Base-by-base conservation (phyloP, 768 basidiomycete species). In the Podaxis pistillaris region DNA sequence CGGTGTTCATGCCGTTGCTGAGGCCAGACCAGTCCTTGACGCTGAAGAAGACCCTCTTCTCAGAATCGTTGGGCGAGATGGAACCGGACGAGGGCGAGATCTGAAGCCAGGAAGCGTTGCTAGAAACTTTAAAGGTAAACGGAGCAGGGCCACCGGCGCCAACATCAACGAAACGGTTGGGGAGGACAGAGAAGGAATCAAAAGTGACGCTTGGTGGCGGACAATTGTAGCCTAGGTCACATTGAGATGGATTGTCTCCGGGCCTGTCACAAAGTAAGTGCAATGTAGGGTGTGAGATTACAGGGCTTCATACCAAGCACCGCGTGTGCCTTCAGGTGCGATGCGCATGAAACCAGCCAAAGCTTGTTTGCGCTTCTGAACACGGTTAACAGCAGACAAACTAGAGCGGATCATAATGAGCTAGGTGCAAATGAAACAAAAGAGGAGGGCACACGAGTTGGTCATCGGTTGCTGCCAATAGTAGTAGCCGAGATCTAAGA, bases 381-480 rank as follows among this genome's bases (percentile, higher is more conserved):
- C 82, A 41, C 81, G 75, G 55, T 79, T 81, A 41, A 85, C 72
- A 37, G 72, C 69, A 7, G 83, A 83, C 82, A 86, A 85, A n/a
- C 81, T 87, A 64, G 0, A 24, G 33, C 41, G 33, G 36, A n/a
- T 28, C 36, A 62, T 47, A 41, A 40, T 44, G 50, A 22, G 28
- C 6, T 6, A 3, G 28, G 19, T 5, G 15, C 38, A 30, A 22
- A 22, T 12, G 26, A 41, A 22, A 13, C 17, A 41, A 36, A 9
- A 22, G 36, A 46, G 13, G 19, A 13, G 0, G 9, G 72, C 79
- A 46, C 60, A 83, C 80, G 82, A 82, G 70, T 89, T 83, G 13
- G 80, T 78, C 82, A 84, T 84, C 2, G 87, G 86, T 67, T 87
- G 86, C 63, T 90, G 88, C 84, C 87, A 88, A 71, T 89, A 87